Base-by-base conservation (phyloP, 768 basidiomycete genomes). In the Trametes cubensis region DNA sequence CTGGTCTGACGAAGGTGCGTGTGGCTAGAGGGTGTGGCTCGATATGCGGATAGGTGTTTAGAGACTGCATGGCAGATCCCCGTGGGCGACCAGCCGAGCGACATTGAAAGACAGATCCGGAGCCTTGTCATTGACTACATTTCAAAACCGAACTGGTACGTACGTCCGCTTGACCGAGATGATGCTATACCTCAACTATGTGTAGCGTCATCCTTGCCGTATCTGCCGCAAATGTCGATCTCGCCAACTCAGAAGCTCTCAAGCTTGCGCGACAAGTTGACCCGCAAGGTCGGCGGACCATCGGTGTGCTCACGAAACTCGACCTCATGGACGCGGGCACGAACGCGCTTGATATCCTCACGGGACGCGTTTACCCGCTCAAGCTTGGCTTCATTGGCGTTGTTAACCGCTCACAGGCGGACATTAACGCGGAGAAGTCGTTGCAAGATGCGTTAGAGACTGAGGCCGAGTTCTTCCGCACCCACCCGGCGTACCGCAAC, bases 271-370 rank as follows among this genome's bases (percentile, higher is more conserved):
- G 97, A 47, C 86, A 88, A 13, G 94, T 98, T 49, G 97, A 99
- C 70, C 92, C 96, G 0, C 94, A 97, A 75, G 95, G 96, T 11
- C 87, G 97, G 30, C 86, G 97, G 30, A 99, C 97, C 14, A 94
- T 98, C 58, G 97, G 97, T 53, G 91, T 99, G 20, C 81, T 99
- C 53, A 96, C 96, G 15, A 99, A 99, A 76, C 85, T 98, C 38
- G 97, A 99, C 77, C 83, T 99, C 48, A 99, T 99, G 97, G 97
- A 98, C 70, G 95, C 95, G 6, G 97, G 97, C 28, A 99, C 97
- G 39, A 98, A 99, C 73, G 97, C 97, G 21, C 78, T 95, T 39
- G 96, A 99, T 75, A 88, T 98, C 66, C 83, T 98, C 40, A 98
- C 94, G 0, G 97, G 97, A 42, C 90, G 96, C 61, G 92, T 98